These are phyloP conservation scores for Phytophthora tentaculata DNA, from an alignment of 352 stramenopile species.

Conservation along the genomic window DNA sequence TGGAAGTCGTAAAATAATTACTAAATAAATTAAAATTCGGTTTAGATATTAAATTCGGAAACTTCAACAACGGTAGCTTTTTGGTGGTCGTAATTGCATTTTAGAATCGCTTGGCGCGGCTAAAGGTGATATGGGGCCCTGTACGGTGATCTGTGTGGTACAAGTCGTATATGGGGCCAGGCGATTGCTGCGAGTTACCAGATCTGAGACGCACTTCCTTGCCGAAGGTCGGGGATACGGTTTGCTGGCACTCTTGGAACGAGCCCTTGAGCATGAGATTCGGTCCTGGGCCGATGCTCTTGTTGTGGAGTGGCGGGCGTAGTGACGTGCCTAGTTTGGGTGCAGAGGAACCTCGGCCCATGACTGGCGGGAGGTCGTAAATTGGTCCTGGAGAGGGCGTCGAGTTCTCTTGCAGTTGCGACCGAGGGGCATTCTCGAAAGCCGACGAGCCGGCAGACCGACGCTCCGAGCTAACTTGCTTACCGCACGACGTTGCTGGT, in stretches of 20 bases:
- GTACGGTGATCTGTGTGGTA: conserved; percentile 67
- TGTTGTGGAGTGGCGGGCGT: conserved; percentile 60
- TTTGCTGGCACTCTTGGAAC: conserved; percentile 51
- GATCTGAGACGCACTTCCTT: conserved; percentile 60
- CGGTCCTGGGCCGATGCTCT: conserved; percentile 61
- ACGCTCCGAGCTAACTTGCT: conserved; percentile 60
- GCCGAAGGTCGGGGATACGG: conserved; percentile 76
- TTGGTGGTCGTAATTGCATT: conserved; percentile 10
- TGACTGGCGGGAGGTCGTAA: conserved; percentile 66
- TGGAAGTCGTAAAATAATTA: conserved; percentile 12
- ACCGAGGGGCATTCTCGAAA: conserved; percentile 72
- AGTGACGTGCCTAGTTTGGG: conserved; percentile 71
- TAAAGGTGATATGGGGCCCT: conserved; percentile 61
- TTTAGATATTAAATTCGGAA: conserved; percentile 2
- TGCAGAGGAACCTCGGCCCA: conserved; percentile 45
- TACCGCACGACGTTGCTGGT: conserved; percentile 55
- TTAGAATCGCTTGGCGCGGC: conserved; percentile 73
- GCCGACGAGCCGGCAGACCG: conserved; percentile 55
- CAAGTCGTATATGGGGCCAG: conserved; percentile 79
- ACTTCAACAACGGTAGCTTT: conserved; percentile 18
- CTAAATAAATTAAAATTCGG: conserved; percentile 8
- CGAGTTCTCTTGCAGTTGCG: conserved; percentile 50
- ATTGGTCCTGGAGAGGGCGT: conserved; percentile 78
- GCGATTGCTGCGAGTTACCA: conserved; percentile 31
- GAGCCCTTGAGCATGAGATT: conserved; percentile 67